Base-by-base conservation (phyloP, 306 rosid genomes). In the Fragaria ananassa region DNA sequence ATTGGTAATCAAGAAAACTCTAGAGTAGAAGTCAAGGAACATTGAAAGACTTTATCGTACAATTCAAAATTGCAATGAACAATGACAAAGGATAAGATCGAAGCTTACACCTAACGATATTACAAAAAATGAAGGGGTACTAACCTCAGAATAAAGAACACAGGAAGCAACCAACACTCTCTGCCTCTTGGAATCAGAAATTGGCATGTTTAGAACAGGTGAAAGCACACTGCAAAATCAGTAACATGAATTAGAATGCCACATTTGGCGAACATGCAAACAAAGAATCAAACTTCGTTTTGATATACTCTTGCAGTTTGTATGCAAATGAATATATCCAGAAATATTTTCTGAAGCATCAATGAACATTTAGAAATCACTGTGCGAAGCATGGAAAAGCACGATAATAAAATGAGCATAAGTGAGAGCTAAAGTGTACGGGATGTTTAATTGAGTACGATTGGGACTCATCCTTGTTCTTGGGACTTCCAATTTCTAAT, bases 181-280 rank as follows among this genome's bases (percentile, higher is more conserved):
- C 74, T 95, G 99, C 83, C 95, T 92, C 93, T 87, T 95, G 56
- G 97, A 88, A 87, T 92, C 97, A 42, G 97, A 87, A 85, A 92
- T 78, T 49, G 97, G 91, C 99, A 91, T 92, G 93, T 95, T 95
- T 70, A 95, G 93, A 86, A 95, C 85, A 47, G 98, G 99, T 61
- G 99, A 89, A 84, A 95, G 99, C 77, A 95, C 97, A 86, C 99
- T 92, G 92, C 78, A 56, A 74, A 34, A 85, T 65, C 75, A 85
- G 39, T 53, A 72, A 74, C 14, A 76, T 21, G 58, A 41, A 75
- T 80, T 64, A 84, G 80, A 25, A 49, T 29, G 70, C 35, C 31
- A 31, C 51, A 31, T 39, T 68, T 56, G 62, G 67, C 29, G 69
- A 79, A 62, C 75, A 74, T 39, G 75, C 7, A 75, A 21, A 80